Base-by-base conservation (phyloP, 192 early-diverging fungal genomes). In the Dispira parvispora region DNA sequence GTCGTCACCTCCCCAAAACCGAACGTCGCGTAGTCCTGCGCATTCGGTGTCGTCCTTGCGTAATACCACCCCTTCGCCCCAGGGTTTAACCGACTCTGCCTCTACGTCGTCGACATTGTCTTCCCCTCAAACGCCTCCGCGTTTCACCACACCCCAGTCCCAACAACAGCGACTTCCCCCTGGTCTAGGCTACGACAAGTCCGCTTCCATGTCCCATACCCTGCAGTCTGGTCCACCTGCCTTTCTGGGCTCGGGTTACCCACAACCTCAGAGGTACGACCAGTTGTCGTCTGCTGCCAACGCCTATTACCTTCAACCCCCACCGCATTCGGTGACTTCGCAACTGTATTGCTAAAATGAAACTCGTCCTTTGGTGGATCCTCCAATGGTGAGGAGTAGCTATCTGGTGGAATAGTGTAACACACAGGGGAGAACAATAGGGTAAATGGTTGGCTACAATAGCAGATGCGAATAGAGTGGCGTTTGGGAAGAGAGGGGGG, bases 341-440 rank as follows among this genome's bases (percentile, higher is more conserved):
- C 53, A 55, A 25, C 21, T 55, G 53, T 55, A 55, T 28, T 55
- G 53, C 25, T 55, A 55, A 55, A 50, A 23, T 18, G 49, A 50
- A 23, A 50, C n/a, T 23, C 23, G 49, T 23, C 49, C 49, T 50
- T 50, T 50, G n/a, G 16, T 50, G 49, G 16, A 8, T 23, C 49
- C 8, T 23, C 8, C 8, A 38, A 6, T 38, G 32, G 32, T 38
- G 32, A n/a, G 32, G 32, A 38, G 6, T 38, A 38, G 3, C 32
- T 38, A 38, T 38, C 32, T 4, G 32, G 32, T 38, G 32, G 6
- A 38, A 6, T 38, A 38, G 32, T 38, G 32, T 38, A 38, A 38
- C 6, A 38, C 32, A 38, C 6, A 38, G 32, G 32, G 32, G 32
- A 38, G 32, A 38, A 38, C 32, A 38, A 38, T 38, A 38, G 32